Evolutionary conservation across 441 rosid species (phyloP).

Genomic region (Adansonia rubrostipa): DNA sequence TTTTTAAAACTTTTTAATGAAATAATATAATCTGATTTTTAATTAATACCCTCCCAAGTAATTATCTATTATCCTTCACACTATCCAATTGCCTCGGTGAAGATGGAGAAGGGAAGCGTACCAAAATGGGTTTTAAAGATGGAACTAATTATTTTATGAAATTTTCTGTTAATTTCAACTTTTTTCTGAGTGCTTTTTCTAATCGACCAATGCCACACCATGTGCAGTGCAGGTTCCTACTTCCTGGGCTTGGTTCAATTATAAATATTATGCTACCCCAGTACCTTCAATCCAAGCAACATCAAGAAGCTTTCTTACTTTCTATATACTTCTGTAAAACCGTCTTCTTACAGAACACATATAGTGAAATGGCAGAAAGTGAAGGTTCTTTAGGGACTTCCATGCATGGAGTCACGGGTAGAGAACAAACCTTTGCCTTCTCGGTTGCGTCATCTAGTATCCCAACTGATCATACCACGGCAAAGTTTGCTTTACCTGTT

Average conservation of each 20-base stretch:
- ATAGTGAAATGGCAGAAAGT: conserved; percentile 37
- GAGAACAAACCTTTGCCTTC: conserved; percentile 63
- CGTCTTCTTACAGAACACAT: neutral
- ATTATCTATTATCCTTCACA: too few relatives aligned
- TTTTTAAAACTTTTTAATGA: too few relatives aligned
- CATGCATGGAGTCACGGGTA: conserved; percentile 77
- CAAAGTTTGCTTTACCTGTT: conserved; percentile 65
- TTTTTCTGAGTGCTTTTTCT: neutral
- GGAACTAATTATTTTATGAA: neutral
- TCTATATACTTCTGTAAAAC: neutral
- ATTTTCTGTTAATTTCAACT: neutral
- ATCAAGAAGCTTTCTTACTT: neutral
- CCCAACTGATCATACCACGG: conserved; percentile 49
- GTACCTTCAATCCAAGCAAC: neutral
- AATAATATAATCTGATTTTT: too few relatives aligned
- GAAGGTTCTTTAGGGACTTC: conserved; percentile 74
- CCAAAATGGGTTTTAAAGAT: neutral
- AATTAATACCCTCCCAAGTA: too few relatives aligned
- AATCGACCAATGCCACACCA: conserved; percentile 9
- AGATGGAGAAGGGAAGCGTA: too few relatives aligned
- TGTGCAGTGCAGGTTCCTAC: neutral
- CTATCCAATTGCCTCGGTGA: too few relatives aligned
- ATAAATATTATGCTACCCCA: neutral
- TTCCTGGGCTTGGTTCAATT: conserved; percentile 3
- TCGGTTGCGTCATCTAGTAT: conserved; percentile 50